A percentile compares a stretch with the other conserved stretches of the same genome.
These are phyloP conservation scores for Vickermania spadyakhi DNA, from an alignment of 208 protist genomes.

Conservation along the genomic window DNA sequence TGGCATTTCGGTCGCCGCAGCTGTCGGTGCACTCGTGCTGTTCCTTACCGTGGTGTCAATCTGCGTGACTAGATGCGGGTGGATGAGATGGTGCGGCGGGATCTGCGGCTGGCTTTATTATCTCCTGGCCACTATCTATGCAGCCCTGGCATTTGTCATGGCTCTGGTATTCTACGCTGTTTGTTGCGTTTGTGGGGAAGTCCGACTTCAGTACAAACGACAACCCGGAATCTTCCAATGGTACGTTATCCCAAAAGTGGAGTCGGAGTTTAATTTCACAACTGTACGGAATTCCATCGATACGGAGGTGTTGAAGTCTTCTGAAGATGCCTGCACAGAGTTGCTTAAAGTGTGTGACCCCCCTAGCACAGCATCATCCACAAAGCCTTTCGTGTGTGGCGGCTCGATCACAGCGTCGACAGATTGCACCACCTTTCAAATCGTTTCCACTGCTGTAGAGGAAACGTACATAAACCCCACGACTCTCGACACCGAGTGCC, in stretches of 20 bases:
- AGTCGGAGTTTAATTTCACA: conserved; percentile 29
- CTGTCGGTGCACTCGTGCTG: conserved; percentile 44
- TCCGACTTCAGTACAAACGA: conserved; percentile 46
- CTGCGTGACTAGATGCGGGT: conserved; percentile 12
- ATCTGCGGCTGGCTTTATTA: conserved; percentile 11
- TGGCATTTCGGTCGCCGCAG: conserved; percentile 25
- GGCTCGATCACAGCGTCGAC: conserved; percentile 5
- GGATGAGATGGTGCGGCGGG: neutral
- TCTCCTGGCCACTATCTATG: conserved; percentile 13
- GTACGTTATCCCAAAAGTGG: conserved; percentile 64
- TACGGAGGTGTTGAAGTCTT: conserved; percentile 6
- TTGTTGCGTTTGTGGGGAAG: conserved; percentile 30
- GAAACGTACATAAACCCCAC: conserved; percentile 32
- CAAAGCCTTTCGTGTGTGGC: conserved; percentile 36
- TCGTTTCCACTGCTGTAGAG: conserved; percentile 19
- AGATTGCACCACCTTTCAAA: conserved; percentile 29
- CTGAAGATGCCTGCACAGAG: conserved; percentile 27
- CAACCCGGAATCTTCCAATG: conserved; percentile 68
- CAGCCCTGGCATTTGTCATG: conserved; percentile 5
- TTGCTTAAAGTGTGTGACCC: conserved; percentile 50
- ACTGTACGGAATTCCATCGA: conserved; percentile 19
- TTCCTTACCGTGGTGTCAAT: conserved; percentile 48
- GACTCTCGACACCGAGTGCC: conserved; percentile 36
- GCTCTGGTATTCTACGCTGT: conserved; percentile 6
- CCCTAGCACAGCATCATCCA: neutral